Conservation (phyloP, 176 grass and related monocot genomes). For the Juncus inflexus region DNA sequence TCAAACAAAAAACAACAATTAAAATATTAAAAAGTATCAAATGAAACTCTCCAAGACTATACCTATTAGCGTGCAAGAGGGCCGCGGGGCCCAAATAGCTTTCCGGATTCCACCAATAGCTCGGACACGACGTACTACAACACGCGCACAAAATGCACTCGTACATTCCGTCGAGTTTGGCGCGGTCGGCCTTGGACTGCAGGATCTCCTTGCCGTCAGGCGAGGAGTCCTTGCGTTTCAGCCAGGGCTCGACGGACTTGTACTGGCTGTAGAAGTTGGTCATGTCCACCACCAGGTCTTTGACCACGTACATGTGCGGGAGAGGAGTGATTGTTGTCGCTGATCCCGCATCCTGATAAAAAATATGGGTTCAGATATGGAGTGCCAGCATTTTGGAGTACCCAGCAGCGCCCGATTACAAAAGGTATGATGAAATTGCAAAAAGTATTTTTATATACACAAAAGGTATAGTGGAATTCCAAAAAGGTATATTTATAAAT, state of each 20-base stretch:
- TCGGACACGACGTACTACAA: constrained; percentile 82
- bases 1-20: too few species aligned
- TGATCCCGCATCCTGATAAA: neutral
- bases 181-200: constrained; percentile 68
- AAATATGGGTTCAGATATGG: too few species aligned
- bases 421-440: too few species aligned
- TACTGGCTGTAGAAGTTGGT: constrained; percentile 97
- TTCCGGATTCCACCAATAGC: constrained; percentile 98
- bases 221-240: constrained; percentile 72
- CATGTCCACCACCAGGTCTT: constrained; percentile 98
- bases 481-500: too few species aligned
- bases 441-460: too few species aligned
- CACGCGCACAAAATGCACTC: constrained; percentile 96
- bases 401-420: too few species aligned
- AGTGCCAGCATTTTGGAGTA: too few species aligned
- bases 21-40: too few species aligned
- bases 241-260: constrained; percentile 85
- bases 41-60: too few species aligned
- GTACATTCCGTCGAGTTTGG: constrained; percentile 93
- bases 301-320: constrained; percentile 95
- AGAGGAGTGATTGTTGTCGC: constrained; percentile 70
- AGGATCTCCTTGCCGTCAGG: constrained; percentile 52
- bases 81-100: constrained; percentile 76
- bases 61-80: constrained; percentile 79
- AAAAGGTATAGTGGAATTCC: too few species aligned